Evolutionary conservation across 2,329 filamentous ascomycete species (phyloP), one percentile per base, ranked within the genome.

Genomic region (Colletotrichum theobromicola): DNA sequence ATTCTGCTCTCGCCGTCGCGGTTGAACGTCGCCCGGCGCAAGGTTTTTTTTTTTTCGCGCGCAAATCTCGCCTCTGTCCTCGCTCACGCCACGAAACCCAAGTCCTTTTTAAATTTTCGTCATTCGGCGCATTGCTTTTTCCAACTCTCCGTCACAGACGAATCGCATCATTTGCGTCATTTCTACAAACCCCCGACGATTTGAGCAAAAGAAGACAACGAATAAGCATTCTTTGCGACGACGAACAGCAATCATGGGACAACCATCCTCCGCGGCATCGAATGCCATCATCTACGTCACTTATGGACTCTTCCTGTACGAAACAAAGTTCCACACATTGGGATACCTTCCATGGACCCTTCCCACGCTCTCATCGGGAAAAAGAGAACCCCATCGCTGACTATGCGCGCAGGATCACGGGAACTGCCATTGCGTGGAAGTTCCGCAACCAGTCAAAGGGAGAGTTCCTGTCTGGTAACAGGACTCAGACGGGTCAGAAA

Each of bases 271-370:
- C 70, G 86, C 90, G 88, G 94, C 94, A 81, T 96, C 94, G 35
- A 95, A 96, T 87, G 94, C 94, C 87, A 88, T 96, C 82, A 93
- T 97, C 82, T 96, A 96, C 82, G 86, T 95, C 67, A 95, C 93
- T 64, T 96, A 95, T 86, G 93, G 90, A 77, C 87, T 88, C 64
- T 97, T 97, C 82, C 86, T 97, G 94, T 96, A 87, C 72, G 90
- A 78, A 65, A 35, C 21, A 61, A n/a, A 16, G 9, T 55, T 26
- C 15, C 13, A 42, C 10, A n/a, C 15, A 30, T 37, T 35, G 32
- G 30, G 32, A 2, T 6, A 34, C 30, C 13, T 26, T 46, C 4
- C 42, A 46, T 46, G 42, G 9, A 4, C n/a, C 35, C 60, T 61
- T 12, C 0, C 21, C 1, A 26, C 9, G 30, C 60, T 15, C 5